phyloP scores from a whole-genome alignment of 192 early-diverging fungal species.

The Linnemannia schmuckeri region DNA sequence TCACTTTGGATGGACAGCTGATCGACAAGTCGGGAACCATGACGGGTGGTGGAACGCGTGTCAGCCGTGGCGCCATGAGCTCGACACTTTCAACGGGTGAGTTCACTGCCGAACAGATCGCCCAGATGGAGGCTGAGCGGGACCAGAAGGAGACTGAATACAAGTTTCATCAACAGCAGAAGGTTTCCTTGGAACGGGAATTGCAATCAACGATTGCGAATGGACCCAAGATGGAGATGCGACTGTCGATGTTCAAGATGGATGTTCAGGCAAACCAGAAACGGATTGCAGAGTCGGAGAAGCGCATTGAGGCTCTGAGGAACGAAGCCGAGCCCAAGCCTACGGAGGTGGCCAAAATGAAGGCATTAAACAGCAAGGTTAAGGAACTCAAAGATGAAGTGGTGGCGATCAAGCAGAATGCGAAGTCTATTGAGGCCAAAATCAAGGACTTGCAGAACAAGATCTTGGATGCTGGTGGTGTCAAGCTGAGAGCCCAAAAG shows the following conservation, averaged over 20 bases:
- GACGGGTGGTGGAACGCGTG: constrained; percentile 88
- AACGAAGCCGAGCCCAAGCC: constrained; percentile 64
- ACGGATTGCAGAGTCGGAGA: constrained; percentile 76
- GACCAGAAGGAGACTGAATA: constrained; percentile 69
- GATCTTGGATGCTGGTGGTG: constrained; percentile 93
- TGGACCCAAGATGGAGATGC: constrained; percentile 70
- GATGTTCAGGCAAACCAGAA: constrained; percentile 76
- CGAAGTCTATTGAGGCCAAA: constrained; percentile 76
- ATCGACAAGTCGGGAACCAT: constrained; percentile 95
- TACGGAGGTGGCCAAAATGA: constrained; percentile 66
- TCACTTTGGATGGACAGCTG: constrained; percentile 92
- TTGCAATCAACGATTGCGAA: constrained; percentile 67
- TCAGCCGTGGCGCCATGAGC: constrained; percentile 90
- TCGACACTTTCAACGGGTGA: constrained; percentile 74
- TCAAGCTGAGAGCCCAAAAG: constrained; percentile 88
- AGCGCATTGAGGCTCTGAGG: constrained; percentile 70
- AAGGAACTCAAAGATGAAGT: constrained; percentile 61
- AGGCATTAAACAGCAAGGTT: constrained; percentile 64
- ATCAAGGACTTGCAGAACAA: constrained; percentile 89
- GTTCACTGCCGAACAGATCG: constrained; percentile 66
- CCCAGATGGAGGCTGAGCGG: constrained; percentile 69
- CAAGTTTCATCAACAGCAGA: constrained; percentile 62
- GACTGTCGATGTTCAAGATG: constrained; percentile 78
- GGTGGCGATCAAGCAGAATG: constrained; percentile 65
- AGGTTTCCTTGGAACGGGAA: constrained; percentile 51